phyloP scores from a whole-genome alignment of 768 basidiomycete species.

The Brasilioporus rufonigricans region DNA sequence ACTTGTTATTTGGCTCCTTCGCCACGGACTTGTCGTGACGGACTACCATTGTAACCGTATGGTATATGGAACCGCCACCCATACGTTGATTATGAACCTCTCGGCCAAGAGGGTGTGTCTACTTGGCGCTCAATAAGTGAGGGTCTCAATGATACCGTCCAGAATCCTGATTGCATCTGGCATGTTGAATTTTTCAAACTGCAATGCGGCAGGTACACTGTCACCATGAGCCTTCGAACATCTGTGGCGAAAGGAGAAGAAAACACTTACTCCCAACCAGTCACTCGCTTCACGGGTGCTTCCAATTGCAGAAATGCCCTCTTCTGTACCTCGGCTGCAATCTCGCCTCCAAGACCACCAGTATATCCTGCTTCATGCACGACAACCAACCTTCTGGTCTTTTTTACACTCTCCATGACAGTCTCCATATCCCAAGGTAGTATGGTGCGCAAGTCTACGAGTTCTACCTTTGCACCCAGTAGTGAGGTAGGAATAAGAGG shows the following conservation, averaged over 20 bases:
- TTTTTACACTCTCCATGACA: constrained; percentile 76
- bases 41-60: constrained; percentile 1
- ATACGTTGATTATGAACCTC: not conserved
- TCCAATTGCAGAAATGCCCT: constrained; percentile 84
- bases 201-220: constrained; percentile 80
- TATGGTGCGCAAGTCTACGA: constrained; percentile 89
- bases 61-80: not conserved
- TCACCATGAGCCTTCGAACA: constrained; percentile 1
- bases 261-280: constrained; percentile 89
- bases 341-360: constrained; percentile 87
- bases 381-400: constrained; percentile 81
- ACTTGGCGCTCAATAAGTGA: constrained; percentile 51
- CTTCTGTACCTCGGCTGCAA: constrained; percentile 88
- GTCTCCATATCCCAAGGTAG: constrained; percentile 87
- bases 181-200: constrained; percentile 90
- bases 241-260: not conserved
- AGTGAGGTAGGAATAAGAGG: constrained; percentile 61
- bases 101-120: not conserved
- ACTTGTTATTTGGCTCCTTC: not conserved
- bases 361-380: constrained; percentile 92
- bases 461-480: constrained; percentile 72
- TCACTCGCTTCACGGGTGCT: constrained; percentile 82
- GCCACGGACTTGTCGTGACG: not conserved
- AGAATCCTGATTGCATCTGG: constrained; percentile 83
- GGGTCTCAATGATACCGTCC: constrained; percentile 81